Evolutionary conservation across 257 asterid genomes (phyloP), one percentile per base, ranked within the genome.

Genomic region (Jasminum sambac): DNA sequence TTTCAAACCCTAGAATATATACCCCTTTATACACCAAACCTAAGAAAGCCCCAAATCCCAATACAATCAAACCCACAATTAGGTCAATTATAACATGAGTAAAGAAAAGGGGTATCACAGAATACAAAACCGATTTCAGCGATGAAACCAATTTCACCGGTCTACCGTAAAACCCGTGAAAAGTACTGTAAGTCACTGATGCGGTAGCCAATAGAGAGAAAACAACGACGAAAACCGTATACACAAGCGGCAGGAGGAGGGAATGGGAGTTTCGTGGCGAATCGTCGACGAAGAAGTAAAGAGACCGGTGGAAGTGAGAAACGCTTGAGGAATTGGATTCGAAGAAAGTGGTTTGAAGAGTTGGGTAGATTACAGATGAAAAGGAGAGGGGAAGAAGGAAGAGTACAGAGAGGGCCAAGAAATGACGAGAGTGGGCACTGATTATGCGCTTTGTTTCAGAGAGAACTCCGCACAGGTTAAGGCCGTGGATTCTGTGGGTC

Each of bases 381-480:
- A 88, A 43, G 42, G 90, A 82, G 41, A 72, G 71, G 16, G 98
- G 97, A 21, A 90, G 71, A 69, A 92, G 80, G 79, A 90, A 88
- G 77, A 85, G 77, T 24, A 84, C 78, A 0, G 96, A 80, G 6
- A 92, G 89, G 46, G 91, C 87, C n/a, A 80, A 64, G 77, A 85
- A 92, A 26, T 87, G 96, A 81, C 87, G 84, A 26, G 87, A 74
- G 86, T 85, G 95, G 24, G 95, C 78, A 60, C 61, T 80, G 82
- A 92, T 78, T 64, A 88, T 76, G 62, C 85, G 81, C 62, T 80
- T 82, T 16, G 97, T 76, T 72, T 88, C 89, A 59, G 89, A 80
- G 42, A 92, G 80, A 38, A 90, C 76, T 67, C 87, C 82, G 67
- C 81, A 68, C 14, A 90, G 88, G 75, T 63, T 87, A n/a, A 90